Percentiles rank a stretch among this genome's conserved stretches.
These are phyloP conservation scores for Plasmodium vivax DNA, from an alignment of 169 alveolate genomes.

Conservation along the genomic window DNA sequence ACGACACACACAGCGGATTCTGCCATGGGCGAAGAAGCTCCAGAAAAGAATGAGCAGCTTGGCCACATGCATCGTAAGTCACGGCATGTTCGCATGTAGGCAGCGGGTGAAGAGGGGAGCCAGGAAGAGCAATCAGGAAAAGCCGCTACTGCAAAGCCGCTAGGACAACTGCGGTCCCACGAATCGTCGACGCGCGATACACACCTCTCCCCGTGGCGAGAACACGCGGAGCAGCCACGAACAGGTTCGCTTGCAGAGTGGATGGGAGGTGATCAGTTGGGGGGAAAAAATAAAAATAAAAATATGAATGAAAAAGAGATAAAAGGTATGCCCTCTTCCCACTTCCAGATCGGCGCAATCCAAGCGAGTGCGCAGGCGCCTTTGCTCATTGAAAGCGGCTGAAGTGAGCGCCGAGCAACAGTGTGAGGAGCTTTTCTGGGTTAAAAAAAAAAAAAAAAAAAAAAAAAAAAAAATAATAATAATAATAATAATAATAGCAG, in stretches of 20 bases:
- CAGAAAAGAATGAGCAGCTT: not conserved
- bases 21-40: not conserved
- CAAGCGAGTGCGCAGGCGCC: not conserved
- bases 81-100: not conserved
- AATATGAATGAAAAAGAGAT: not conserved
- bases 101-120: not conserved
- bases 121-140: not conserved
- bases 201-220: not conserved
- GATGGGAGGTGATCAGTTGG: not conserved
- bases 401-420: not conserved
- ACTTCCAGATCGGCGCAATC: not conserved
- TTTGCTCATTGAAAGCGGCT: not conserved
- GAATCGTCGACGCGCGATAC: not conserved
- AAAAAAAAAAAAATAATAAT: too few relatives aligned
- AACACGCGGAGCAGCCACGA: not conserved
- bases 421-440: not conserved
- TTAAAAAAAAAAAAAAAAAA: too few relatives aligned
- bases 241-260: not conserved
- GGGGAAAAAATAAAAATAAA: not conserved
- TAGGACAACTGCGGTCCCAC: not conserved
- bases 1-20: not conserved
- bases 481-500: too few relatives aligned
- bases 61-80: not conserved
- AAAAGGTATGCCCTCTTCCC: not conserved
- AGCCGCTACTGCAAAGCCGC: not conserved